Conservation (phyloP, 2,329 filamentous ascomycete genomes). For the Chaetomiaceae sp. region DNA sequence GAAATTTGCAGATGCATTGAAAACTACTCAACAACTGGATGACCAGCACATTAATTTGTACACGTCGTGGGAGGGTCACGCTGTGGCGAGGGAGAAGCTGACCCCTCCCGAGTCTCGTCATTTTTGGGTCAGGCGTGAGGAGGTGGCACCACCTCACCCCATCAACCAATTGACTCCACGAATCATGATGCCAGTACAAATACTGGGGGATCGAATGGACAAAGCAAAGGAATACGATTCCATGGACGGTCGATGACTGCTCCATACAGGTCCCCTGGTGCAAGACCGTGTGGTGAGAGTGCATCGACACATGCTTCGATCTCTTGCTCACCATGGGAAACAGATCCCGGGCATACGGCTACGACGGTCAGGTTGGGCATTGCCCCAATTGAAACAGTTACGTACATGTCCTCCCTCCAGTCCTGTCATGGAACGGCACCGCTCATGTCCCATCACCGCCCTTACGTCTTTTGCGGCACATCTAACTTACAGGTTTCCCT, state of each 20-base stretch:
- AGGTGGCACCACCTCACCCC: conserved; percentile 4
- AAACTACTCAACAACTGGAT: neutral
- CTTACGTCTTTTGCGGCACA: conserved; percentile 41
- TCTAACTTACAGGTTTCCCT: conserved; percentile 48
- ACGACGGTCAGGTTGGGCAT: too few relatives aligned
- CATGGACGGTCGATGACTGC: too few relatives aligned
- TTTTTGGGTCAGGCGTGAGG: neutral
- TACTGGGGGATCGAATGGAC: neutral
- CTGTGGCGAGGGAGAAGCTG: neutral
- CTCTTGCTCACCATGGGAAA: too few relatives aligned
- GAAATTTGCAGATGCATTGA: neutral
- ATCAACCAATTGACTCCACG: neutral
- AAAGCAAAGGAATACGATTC: too few relatives aligned
- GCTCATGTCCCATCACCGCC: conserved; percentile 50
- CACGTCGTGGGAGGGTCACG: neutral
- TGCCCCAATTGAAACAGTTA: conserved; percentile 30
- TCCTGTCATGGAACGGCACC: conserved; percentile 48
- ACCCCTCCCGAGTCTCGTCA: conserved; percentile 2
- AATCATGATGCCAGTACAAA: neutral
- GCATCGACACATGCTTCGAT: too few relatives aligned
- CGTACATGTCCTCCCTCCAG: conserved; percentile 35
- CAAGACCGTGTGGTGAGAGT: too few relatives aligned
- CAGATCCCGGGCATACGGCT: too few relatives aligned
- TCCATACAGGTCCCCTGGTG: too few relatives aligned
- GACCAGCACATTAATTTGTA: neutral